These are phyloP conservation scores for Botrytis squamosa DNA, from an alignment of 2,329 filamentous ascomycete genomes.

Conservation along the genomic window DNA sequence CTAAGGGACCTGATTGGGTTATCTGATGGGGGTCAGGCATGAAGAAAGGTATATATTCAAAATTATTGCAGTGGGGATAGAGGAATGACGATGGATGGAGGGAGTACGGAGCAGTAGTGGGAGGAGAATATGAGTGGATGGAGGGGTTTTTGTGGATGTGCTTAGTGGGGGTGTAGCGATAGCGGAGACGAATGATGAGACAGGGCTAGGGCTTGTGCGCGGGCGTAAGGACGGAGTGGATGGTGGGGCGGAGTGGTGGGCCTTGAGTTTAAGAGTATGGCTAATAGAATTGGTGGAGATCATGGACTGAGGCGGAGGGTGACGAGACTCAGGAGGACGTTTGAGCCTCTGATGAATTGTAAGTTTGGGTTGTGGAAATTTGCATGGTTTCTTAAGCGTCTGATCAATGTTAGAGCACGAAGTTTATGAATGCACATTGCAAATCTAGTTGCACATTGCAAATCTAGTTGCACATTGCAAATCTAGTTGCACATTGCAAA, in stretches of 20 bases:
- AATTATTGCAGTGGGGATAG: accelerated
- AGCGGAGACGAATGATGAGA: neutral
- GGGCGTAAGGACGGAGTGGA: neutral
- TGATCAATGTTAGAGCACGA: neutral
- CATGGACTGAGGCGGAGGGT: neutral
- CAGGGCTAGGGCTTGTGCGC: neutral
- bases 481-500: neutral
- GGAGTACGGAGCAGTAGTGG: too few relatives aligned
- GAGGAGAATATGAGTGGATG: too few relatives aligned
- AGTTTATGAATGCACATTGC: neutral
- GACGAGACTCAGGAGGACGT: neutral
- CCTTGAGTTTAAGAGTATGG: neutral
- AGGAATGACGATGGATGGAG: neutral
- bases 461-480: neutral
- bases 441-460: neutral
- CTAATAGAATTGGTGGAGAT: neutral
- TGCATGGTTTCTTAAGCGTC: neutral
- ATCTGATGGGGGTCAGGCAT: accelerated
- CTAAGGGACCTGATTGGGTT: neutral
- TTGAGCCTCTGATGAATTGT: neutral
- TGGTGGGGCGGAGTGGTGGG: neutral
- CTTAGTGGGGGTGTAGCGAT: neutral
- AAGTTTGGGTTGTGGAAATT: neutral
- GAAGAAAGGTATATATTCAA: accelerated
- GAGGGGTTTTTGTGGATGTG: neutral